Percentiles rank a stretch among this genome's conserved stretches.
Conservation (phyloP, 306 rosid species). For the Medicago ruthenica region DNA sequence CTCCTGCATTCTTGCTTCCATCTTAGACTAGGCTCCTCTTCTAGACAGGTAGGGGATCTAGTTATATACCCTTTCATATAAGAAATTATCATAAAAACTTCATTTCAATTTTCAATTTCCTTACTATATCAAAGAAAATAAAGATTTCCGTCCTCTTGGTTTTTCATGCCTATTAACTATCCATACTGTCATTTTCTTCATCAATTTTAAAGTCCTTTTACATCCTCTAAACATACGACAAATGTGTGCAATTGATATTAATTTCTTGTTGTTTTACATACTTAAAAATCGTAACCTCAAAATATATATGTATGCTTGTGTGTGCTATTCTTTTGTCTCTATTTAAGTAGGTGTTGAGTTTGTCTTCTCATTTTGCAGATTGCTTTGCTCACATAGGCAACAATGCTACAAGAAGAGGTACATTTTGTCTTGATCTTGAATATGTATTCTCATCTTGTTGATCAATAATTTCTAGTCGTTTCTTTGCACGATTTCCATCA, state of each 20-base stretch:
- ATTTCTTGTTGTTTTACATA: not conserved
- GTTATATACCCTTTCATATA: not conserved
- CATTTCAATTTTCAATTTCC: not conserved
- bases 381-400: conserved; percentile 74
- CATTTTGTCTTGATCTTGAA: conserved; percentile 17
- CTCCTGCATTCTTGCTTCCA: not conserved
- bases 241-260: not conserved
- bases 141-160: not conserved
- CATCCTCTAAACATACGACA: conserved; percentile 1
- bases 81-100: not conserved
- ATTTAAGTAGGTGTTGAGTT: conserved; percentile 33
- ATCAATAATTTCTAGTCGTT: conserved; percentile 30
- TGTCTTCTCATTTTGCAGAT: conserved; percentile 58
- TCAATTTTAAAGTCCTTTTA: not conserved
- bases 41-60: not conserved
- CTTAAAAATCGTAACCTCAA: not conserved
- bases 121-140: not conserved
- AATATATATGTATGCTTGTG: not conserved
- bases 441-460: conserved; percentile 19
- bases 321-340: not conserved
- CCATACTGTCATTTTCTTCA: not conserved
- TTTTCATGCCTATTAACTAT: not conserved
- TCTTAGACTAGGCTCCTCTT: not conserved
- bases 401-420: conserved; percentile 67
- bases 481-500: conserved; percentile 16